phyloP scores from a whole-genome alignment of 306 rosid species.

The Hippophae tibetana region DNA sequence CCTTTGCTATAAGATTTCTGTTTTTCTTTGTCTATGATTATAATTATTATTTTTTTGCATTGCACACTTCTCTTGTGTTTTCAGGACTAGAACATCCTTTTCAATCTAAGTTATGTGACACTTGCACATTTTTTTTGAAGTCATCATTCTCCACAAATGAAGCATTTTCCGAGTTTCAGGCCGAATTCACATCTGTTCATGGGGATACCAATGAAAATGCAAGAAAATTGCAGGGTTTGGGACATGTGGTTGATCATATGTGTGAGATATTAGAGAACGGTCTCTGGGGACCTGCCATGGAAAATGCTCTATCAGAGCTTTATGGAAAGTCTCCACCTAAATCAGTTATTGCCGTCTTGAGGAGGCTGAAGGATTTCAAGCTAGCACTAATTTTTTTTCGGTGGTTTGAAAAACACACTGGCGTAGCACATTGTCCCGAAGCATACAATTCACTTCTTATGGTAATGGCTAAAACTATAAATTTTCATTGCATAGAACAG shows the following conservation, averaged over 20 bases:
- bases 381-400: slow-evolving; percentile 56
- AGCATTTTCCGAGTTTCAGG: too few relatives aligned
- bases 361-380: slow-evolving; percentile 61
- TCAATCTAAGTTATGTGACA: too few relatives aligned
- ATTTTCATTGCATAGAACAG: slow-evolving; percentile 48
- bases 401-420: slow-evolving; percentile 70
- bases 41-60: too few relatives aligned
- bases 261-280: slow-evolving; percentile 54
- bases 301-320: slow-evolving; percentile 39
- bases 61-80: too few relatives aligned
- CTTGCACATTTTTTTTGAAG: too few relatives aligned
- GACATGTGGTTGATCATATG: slow-evolving; percentile 41
- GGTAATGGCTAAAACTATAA: slow-evolving; percentile 71
- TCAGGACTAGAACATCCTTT: too few relatives aligned
- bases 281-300: slow-evolving; percentile 63
- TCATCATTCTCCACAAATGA: too few relatives aligned
- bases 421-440: slow-evolving; percentile 48
- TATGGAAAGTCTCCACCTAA: slow-evolving; percentile 58
- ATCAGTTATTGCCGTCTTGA: slow-evolving; percentile 60
- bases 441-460: slow-evolving; percentile 67
- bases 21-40: too few relatives aligned
- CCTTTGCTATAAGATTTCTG: too few relatives aligned
- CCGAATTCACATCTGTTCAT: too few relatives aligned
- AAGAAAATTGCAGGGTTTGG: slow-evolving; percentile 27
- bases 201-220: slow-evolving; percentile 10